Base-by-base conservation (phyloP, 73 alveolate species). In the Stentor roeselii region DNA sequence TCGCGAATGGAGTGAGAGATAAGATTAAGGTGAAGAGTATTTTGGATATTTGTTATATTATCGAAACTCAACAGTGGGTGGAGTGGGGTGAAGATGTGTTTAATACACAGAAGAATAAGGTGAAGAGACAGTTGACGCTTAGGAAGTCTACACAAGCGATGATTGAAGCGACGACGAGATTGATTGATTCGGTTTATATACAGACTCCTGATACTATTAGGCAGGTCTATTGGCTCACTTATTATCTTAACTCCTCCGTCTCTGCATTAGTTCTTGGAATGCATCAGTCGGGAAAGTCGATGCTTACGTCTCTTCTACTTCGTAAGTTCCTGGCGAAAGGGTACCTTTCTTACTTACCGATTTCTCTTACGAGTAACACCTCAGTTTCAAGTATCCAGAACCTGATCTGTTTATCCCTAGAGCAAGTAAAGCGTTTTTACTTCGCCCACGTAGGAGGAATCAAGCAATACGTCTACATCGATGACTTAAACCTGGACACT, bases 401-500 rank as follows among this genome's bases (percentile, higher is more conserved):
- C 34, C 21, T 67, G 41, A 34, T 67, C 21, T 67, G 42, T 27
- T 27, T 11, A 21, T 67, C 80, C 1, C 0, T 67, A 2, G 80
- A 67, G 27, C 80, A 67, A 21, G 37, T 67, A 30, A 67, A 32
- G 41, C 42, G 34, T 21, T 21, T 21, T 34, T 67, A 21, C 34
- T 67, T 67, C 11, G 37, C 41, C 21, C 27, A 40, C 3, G 41
- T 32, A 30, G 80, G 80, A 30, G 80, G 80, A 0, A 40, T 67
- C 21, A 67, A 67, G 41, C 80, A 67, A 32, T 67, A 21, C 34
- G 37, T 67, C 2, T 21, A 21, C 27, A 67, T 67, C 34, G 80
- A 67, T 32, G 80, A 67, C 34, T 67, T 67, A 67, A 67, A 67
- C 34, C 37, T 67, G 41, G 80, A 67, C 42, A 27, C 14, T 30